Base-by-base conservation (phyloP, 1,284 basidiomycete species). In the Pisolithus thermaeus region DNA sequence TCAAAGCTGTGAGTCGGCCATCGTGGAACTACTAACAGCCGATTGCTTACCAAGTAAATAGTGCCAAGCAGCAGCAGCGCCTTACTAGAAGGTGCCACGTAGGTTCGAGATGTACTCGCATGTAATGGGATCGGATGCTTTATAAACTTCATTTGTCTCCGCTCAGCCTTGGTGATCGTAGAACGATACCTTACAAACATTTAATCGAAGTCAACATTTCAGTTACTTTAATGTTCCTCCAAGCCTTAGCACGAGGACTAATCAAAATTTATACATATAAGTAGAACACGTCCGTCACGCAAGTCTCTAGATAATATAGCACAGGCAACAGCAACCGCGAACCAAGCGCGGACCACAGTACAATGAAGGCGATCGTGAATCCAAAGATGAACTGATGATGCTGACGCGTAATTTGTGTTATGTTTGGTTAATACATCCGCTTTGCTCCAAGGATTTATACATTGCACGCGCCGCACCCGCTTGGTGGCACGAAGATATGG, bases 1-100 rank as follows among this genome's bases (percentile, higher is more conserved):
- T 90, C 47, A 91, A 90, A 69, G 86, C 87, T 52, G 87, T 90
- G 65, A 65, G 88, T 69, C 22, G 37, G 20, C 30, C 45, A 35
- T 45, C 45, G 23, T 20, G 16, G 40, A 28, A 16, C 45, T 51
- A 30, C 9, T 9, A 32, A 22, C 50, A n/a, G 35, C 39, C 46
- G 22, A 36, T 37, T 57, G 37, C 39, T 60, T 40, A 56, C 44
- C 53, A 43, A 46, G 16, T 37, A 47, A n/a, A 2, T 52, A 90
- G 87, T 90, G 87, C 72, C 87, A 90, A 70, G 80, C 83, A 56
- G 84, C 86, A 51, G 87, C 87, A 52, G 75, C 81, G 30, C 83
- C 76, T 36, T 87, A 83, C 65, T 82, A 73, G 63, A 59, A 7
- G 56, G 59, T 55, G 36, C 46, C 37, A 49, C 40, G 27, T 48